These are phyloP conservation scores for Botrytis cinerea DNA, from an alignment of 2,329 filamentous ascomycete species.

Conservation along the genomic window DNA sequence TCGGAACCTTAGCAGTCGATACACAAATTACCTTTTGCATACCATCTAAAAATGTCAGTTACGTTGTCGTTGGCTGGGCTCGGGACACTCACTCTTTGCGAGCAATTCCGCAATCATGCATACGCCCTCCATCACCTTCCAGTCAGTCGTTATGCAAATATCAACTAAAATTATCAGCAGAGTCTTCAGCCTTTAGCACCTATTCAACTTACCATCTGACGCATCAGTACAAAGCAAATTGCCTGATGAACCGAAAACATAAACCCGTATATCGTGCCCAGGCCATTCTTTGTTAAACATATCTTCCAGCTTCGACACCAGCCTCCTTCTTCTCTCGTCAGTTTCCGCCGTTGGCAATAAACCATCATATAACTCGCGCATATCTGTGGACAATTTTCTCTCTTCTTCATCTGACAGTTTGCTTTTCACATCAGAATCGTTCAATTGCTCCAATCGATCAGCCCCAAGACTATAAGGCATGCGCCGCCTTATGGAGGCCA, in stretches of 20 bases:
- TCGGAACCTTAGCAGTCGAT: slow-evolving; percentile 91
- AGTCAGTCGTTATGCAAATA: slow-evolving; percentile 92
- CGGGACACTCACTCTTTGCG: slow-evolving; percentile 68
- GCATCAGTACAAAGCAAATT: slow-evolving; percentile 93
- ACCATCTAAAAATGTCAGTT: slow-evolving; percentile 64
- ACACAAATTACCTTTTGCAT: slow-evolving; percentile 98
- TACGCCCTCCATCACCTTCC: slow-evolving; percentile 84
- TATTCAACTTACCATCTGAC: slow-evolving; percentile 74
- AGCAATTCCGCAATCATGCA: slow-evolving; percentile 88
- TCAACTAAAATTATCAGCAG: slow-evolving; percentile 64
- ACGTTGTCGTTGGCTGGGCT: slow-evolving; percentile 22
- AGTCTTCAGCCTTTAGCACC: background rate
- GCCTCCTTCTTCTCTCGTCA: slow-evolving; percentile 69
- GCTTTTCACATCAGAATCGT: slow-evolving; percentile 71
- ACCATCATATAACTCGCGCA: slow-evolving; percentile 80
- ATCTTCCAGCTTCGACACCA: slow-evolving; percentile 85
- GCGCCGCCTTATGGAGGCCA: slow-evolving; percentile 77
- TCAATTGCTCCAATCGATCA: slow-evolving; percentile 71
- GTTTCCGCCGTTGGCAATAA: slow-evolving; percentile 82
- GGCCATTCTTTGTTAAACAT: slow-evolving; percentile 92
- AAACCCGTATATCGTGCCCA: slow-evolving; percentile 82
- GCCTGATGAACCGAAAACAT: slow-evolving; percentile 96
- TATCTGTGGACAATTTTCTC: slow-evolving; percentile 73
- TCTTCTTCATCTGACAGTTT: slow-evolving; percentile 73
- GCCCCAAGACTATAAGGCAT: slow-evolving; percentile 92